Evolutionary conservation across 805 yeast genomes (phyloP), one percentile per base, ranked within the genome.

Genomic region (Pichia cabralensis): DNA sequence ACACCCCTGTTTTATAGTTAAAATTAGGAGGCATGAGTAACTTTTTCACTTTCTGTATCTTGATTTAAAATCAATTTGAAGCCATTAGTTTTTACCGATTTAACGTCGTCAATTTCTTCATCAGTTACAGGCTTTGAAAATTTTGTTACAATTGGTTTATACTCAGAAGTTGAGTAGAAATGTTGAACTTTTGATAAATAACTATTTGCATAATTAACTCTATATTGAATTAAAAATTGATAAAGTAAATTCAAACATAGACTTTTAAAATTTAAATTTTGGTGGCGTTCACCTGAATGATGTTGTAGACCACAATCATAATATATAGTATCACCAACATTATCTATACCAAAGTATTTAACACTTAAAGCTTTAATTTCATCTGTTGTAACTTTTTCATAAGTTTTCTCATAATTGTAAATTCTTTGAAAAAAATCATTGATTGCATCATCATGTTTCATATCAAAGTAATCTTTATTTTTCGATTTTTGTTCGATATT

Each of bases 401-500:
- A 62, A 1, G 57, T 62, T 28, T 49, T 44, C 32, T 56, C 60
- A 52, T 80, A 80, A 42, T 68, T 66, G 28, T 62, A 55, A 9
- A 77, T 60, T 42, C 88, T 62, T 33, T 62, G 61, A 28, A 75
- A 62, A 47, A 80, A 80, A 57, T 79, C 86, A 4, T 56, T 43
- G 13, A 77, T 66, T 4, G 85, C 75, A 6, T 49, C 49, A 22
- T 64, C 64, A 43, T 73, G 70, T 28, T 72, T 69, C 43, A 62
- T 61, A 30, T 67, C 67, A 35, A 52, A 56, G 52, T 80, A 80
- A 50, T 80, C 88, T 25, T 64, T 66, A 48, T 76, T 77, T 34
- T 58, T 61, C 1, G 85, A 68, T 52, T 80, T 80, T 33, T 74
- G 71, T 45, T 71, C 75, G 35, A 79, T 74, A 54, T 80, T 80